Base-by-base conservation (phyloP, 73 alveolate genomes). In the Paramecium sexaurelia region DNA sequence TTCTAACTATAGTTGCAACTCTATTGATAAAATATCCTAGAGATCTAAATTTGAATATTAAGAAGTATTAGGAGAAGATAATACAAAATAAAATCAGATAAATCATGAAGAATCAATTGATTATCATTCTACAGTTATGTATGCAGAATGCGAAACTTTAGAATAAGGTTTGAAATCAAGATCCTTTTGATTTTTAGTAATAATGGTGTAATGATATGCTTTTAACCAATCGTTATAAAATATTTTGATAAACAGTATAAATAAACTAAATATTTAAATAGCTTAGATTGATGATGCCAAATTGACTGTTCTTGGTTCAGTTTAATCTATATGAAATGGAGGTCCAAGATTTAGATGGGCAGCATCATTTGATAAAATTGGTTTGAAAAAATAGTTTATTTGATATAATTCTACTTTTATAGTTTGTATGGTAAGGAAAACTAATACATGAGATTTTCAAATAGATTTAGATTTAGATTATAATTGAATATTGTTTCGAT, bases 101-200 rank as follows among this genome's bases (percentile, higher is more conserved):
- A 78, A 78, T 41, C 68, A 78, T 78, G 73, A 41, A 8, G 41
- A 78, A 43, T 39, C 73, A 1, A 75, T 78, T 41, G 90, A 78
- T 78, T 39, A 78, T 41, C 90, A 78, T 43, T 47, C 90, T 41
- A 78, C 90, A 5, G 73, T 78, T 39, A 78, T 78, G 68, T 75
- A 39, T 41, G 90, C 90, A 5, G 90, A 78, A 78, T 78, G 90
- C 24, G 43, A 37, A 5, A 41, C 90, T 1, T 7, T 78, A 11
- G 33, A 45, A 24, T 78, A 78, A 43, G 90, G 90, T 26, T 19
- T 78, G 27, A 41, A 13, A 24, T 19, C 55, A 20, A 41, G 24
- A 24, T 75, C 90, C 2, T 78, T 78, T 43, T 22, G 20, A 22
- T 78, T 78, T 33, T 17, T 78, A 15, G 10, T 78, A 6, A 2